phyloP scores from a whole-genome alignment of 306 rosid species.

The Acacia crassicarpa region DNA sequence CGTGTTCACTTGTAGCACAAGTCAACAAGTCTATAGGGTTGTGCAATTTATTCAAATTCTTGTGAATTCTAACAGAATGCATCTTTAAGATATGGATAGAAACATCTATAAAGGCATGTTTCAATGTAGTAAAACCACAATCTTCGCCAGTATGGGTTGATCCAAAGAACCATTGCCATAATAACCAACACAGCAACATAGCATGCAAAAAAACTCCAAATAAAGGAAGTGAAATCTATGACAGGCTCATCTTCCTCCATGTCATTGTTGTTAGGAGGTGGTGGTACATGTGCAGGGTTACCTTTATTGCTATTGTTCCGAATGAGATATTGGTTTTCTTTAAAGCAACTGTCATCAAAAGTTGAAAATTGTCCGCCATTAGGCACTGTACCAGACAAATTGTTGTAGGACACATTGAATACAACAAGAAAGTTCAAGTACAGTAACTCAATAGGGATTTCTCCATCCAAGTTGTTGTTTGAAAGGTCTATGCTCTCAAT shows the following conservation, averaged over 20 bases:
- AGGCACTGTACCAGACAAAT: neutral
- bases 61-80: neutral
- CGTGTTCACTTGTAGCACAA: neutral
- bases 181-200: neutral
- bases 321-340: neutral
- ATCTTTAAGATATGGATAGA: neutral
- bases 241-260: neutral
- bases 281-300: neutral
- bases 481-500: neutral
- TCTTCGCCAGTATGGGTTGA: neutral
- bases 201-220: slow-evolving; percentile 4
- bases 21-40: neutral
- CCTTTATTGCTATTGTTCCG: neutral
- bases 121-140: slow-evolving; percentile 7
- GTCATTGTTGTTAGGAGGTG: neutral
- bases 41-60: neutral
- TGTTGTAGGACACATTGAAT: slow-evolving; percentile 1
- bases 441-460: neutral
- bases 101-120: neutral
- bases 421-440: neutral
- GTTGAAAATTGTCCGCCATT: neutral
- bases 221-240: neutral
- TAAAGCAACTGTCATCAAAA: neutral
- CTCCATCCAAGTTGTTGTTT: neutral
- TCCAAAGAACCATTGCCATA: neutral